These are phyloP conservation scores for Arctostaphylos glauca DNA, from an alignment of 148 eudicot species.

Conservation along the genomic window DNA sequence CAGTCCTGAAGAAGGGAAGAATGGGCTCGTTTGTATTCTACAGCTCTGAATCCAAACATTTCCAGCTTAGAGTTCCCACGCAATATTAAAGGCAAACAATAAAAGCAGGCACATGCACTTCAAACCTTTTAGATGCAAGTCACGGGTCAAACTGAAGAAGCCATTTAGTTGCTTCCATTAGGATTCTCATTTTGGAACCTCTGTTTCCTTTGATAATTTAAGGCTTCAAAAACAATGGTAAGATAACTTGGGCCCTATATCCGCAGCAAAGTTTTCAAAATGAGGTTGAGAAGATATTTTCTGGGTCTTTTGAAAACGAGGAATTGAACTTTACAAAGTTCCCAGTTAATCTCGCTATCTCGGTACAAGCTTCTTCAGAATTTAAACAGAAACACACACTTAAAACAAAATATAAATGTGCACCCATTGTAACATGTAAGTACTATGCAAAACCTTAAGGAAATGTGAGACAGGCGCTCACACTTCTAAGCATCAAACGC, in stretches of 20 bases:
- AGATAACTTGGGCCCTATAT: neutral
- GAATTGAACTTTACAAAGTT: neutral
- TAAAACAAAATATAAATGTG: neutral
- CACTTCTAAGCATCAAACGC: conserved; percentile 14
- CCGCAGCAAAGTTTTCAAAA: neutral
- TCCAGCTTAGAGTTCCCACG: neutral
- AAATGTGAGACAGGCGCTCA: neutral
- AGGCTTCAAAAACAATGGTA: neutral
- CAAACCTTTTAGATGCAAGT: neutral
- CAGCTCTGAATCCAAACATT: neutral
- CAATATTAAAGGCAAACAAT: neutral
- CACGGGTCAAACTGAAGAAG: neutral
- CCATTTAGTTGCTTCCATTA: neutral
- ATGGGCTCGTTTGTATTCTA: neutral
- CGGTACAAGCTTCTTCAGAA: neutral
- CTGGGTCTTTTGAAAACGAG: neutral
- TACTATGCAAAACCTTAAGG: neutral
- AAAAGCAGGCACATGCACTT: neutral
- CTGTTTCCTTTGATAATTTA: neutral
- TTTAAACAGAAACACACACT: neutral
- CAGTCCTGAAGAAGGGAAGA: neutral
- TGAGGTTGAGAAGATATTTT: neutral
- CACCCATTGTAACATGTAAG: neutral
- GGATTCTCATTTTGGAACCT: neutral
- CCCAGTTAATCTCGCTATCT: neutral